Percentiles rank a stretch among this genome's conserved stretches.
Evolutionary conservation across 768 basidiomycete species (phyloP).

Genomic region (Boletus bicolor): DNA sequence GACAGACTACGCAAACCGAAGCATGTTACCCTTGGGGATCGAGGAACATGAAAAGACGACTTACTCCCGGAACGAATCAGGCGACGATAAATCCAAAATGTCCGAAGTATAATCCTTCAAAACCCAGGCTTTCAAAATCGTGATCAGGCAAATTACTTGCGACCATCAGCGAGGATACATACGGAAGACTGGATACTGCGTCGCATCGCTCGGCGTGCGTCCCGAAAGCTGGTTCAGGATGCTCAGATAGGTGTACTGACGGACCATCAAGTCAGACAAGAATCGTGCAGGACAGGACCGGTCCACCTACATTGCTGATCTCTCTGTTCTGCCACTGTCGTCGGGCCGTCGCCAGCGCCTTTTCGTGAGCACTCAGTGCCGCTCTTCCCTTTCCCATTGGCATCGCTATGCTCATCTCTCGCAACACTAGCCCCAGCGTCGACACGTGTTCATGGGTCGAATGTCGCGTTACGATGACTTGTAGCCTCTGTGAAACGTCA

Average conservation of each 20-base stretch:
- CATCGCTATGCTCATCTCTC: conserved; percentile 31
- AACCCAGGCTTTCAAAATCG: conserved; percentile 70
- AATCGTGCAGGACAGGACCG: neutral
- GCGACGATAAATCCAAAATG: conserved; percentile 59
- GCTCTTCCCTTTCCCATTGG: conserved; percentile 21
- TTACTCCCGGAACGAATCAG: conserved; percentile 69
- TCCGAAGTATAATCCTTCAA: conserved; percentile 79
- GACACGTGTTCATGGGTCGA: conserved; percentile 37
- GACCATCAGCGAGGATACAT: conserved; percentile 22
- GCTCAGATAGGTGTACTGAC: conserved; percentile 82
- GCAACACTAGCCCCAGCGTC: conserved; percentile 47
- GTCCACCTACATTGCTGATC: conserved; percentile 75
- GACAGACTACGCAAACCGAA: conserved; percentile 51
- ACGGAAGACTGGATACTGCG: conserved; percentile 93
- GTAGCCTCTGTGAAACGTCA: conserved; percentile 53
- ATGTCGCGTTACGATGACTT: conserved; percentile 42
- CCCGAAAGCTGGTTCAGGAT: conserved; percentile 91
- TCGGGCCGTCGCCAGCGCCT: conserved; percentile 66
- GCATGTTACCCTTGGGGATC: neutral
- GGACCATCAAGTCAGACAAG: neutral
- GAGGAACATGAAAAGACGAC: conserved; percentile 21
- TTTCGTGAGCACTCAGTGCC: conserved; percentile 15
- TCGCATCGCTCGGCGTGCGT: conserved; percentile 90
- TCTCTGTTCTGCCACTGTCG: conserved; percentile 85
- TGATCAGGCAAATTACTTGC: neutral